phyloP scores from a whole-genome alignment of 257 asterid genomes.

The Solanum chiquidenum region DNA sequence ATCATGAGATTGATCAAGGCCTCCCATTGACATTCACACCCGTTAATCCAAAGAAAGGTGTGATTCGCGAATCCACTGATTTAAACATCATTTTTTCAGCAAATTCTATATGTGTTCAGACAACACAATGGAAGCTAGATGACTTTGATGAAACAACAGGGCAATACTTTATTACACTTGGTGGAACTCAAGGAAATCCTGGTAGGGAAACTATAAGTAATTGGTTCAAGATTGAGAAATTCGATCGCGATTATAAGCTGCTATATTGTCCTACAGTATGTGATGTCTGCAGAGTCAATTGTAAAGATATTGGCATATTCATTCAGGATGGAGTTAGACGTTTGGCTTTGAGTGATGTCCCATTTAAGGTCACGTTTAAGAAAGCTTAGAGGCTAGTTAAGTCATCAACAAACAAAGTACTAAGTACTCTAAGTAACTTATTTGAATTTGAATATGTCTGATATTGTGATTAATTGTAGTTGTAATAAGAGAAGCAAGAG shows the following conservation, averaged over 20 bases:
- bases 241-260: slow-evolving; percentile 30
- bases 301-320: slow-evolving; percentile 35
- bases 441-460: background rate
- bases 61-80: slow-evolving; percentile 33
- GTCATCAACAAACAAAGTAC: background rate
- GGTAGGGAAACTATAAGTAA: slow-evolving; percentile 32
- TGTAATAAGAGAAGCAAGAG: background rate
- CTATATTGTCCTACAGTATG: slow-evolving; percentile 45
- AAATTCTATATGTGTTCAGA: slow-evolving; percentile 20
- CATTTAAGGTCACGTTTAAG: slow-evolving; percentile 12
- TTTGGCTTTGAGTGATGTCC: slow-evolving; percentile 14
- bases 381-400: background rate
- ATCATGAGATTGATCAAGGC: slow-evolving; percentile 19
- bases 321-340: slow-evolving; percentile 34
- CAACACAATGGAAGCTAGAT: slow-evolving; percentile 34
- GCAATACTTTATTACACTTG: slow-evolving; percentile 15
- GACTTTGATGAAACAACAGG: slow-evolving; percentile 10
- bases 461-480: background rate
- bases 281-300: slow-evolving; percentile 30
- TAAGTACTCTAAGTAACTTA: background rate
- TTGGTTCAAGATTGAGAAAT: slow-evolving; percentile 49
- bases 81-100: slow-evolving; percentile 37
- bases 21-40: slow-evolving; percentile 37
- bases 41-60: slow-evolving; percentile 14
- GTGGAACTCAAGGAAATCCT: slow-evolving; percentile 47